Base-by-base conservation (phyloP, 2,329 filamentous ascomycete species). In the Metarhizium anisopliae region DNA sequence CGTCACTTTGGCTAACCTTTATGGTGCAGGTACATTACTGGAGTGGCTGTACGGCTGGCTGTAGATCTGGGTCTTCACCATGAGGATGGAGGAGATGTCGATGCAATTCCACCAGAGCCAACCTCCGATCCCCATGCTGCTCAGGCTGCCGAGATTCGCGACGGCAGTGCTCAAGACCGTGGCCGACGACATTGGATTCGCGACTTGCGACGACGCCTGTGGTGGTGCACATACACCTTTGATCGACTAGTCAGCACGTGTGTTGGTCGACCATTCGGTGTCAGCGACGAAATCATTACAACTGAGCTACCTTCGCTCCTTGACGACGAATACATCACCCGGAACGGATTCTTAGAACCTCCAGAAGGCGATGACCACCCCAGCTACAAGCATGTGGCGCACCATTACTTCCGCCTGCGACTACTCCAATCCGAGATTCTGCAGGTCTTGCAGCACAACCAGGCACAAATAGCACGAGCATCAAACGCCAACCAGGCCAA, bases 211-310 rank as follows among this genome's bases (percentile, higher is more conserved):
- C 81, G 93, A 56, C 82, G 93, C 36, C 77, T 97, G 14, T 97
- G 92, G 91, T 97, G 94, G 93, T 96, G 91, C 72, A 92, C 92
- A 2, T 97, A 97, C 71, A 93, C 90, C 5, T 84, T 97, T 55
- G 93, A 97, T 70, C 83, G 93, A n/a, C 83, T 97, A 5, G 93
- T 97, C 52, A 94, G 90, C 65, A 92, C 90, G 25, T 96, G 92
- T 63, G 93, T 97, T 30, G 93, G 93, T 42, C 80, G 93, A 55
- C 94, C 93, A 6, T 95, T 96, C 65, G 92, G 93, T 35, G 90
- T 97, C 60, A 92, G 88, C n/a, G 94, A 97, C 72, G 89, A 95
- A 68, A 90, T 95, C 60, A 90, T 97, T 64, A 97, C 93, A 14
- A 96, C 93, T 1, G 90, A 96, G 66, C 95, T 96, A 61, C 93